phyloP scores from a whole-genome alignment of 345 rosid genomes.

The Hibiscus mutabilis region DNA sequence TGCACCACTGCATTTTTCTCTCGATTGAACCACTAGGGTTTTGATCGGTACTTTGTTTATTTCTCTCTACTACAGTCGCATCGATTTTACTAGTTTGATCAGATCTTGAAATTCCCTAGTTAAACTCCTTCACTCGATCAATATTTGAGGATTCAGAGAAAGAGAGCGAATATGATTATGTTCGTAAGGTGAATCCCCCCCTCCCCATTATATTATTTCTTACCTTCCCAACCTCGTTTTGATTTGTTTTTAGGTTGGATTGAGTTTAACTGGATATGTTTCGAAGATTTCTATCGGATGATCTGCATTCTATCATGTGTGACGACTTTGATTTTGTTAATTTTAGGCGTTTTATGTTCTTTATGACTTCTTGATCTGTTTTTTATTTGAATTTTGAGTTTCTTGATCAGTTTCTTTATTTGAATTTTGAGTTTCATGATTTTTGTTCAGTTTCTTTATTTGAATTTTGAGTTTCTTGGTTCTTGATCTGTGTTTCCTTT shows the following conservation, averaged over 20 bases:
- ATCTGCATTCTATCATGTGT: background rate
- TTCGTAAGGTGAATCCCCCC: conserved; percentile 61
- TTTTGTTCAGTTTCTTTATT: background rate
- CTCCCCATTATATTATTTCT: background rate
- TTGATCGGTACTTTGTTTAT: conserved; percentile 11
- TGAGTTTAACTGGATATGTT: no score
- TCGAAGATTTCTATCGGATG: background rate
- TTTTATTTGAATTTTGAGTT: no score
- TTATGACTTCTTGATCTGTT: background rate
- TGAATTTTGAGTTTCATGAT: background rate
- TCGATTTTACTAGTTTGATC: conserved; percentile 14
- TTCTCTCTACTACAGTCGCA: background rate
- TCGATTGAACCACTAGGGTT: conserved; percentile 15
- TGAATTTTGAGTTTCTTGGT: background rate
- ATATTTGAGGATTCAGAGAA: conserved; percentile 75
- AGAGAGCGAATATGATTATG: conserved; percentile 98
- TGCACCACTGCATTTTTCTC: background rate
- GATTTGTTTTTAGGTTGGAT: no score
- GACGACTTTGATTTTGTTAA: background rate
- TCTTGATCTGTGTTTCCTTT: background rate
- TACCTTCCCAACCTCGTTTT: background rate
- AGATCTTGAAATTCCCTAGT: conserved; percentile 27
- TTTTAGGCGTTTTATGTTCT: background rate
- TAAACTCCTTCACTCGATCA: conserved; percentile 13
- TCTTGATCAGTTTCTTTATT: background rate